These are phyloP conservation scores for Lagenidium sp. DNA, from an alignment of 352 stramenopile species.

Conservation along the genomic window DNA sequence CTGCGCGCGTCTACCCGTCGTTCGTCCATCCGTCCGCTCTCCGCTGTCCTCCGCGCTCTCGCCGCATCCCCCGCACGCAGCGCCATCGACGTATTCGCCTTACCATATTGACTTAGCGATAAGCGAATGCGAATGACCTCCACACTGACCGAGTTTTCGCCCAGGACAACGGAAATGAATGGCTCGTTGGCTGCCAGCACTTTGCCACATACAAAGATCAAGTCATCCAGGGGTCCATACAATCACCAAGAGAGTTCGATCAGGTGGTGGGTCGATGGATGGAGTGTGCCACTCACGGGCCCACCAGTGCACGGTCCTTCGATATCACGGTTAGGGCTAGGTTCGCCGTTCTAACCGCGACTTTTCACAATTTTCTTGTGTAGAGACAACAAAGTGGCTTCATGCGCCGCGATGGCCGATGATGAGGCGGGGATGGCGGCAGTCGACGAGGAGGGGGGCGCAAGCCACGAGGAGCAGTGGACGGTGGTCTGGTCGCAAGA, in stretches of 20 bases:
- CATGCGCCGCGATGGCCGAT: not conserved
- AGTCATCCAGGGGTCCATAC: slow-evolving; percentile 21
- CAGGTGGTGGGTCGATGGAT: too few relatives aligned
- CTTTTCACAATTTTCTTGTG: slow-evolving; percentile 2
- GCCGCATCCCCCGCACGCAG: not conserved
- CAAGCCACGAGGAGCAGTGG: too few relatives aligned
- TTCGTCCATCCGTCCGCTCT: too few relatives aligned
- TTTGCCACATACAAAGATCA: slow-evolving; percentile 31
- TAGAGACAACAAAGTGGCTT: too few relatives aligned
- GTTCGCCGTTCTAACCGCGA: slow-evolving; percentile 6
- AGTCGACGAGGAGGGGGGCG: too few relatives aligned
- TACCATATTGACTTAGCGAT: slow-evolving; percentile 89
- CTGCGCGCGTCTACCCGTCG: too few relatives aligned
- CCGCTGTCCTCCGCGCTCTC: not conserved
- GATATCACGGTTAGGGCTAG: too few relatives aligned
- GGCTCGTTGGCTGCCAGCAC: slow-evolving; percentile 55
- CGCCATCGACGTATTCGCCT: slow-evolving; percentile 18
- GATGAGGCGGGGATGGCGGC: not conserved
- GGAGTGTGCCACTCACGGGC: slow-evolving; percentile 14
- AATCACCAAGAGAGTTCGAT: slow-evolving; percentile 25
- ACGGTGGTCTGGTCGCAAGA: too few relatives aligned
- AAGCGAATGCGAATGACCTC: slow-evolving; percentile 79
- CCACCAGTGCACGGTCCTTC: too few relatives aligned
- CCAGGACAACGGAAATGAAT: slow-evolving; percentile 55
- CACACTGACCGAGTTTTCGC: slow-evolving; percentile 17